Conservation (phyloP, 805 yeast genomes). For the Metschnikowia gruessii region DNA sequence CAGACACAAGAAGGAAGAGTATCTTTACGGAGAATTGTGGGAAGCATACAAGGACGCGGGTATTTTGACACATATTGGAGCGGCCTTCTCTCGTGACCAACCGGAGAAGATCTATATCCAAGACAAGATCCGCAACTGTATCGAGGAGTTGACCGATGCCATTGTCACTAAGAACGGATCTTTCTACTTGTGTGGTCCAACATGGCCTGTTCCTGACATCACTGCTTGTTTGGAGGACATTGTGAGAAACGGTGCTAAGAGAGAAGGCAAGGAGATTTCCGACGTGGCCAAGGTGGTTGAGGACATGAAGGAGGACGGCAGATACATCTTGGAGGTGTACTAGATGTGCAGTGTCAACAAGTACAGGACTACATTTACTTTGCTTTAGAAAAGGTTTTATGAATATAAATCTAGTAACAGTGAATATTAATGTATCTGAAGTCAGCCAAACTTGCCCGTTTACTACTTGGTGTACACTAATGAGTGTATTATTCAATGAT, state of each 20-base stretch:
- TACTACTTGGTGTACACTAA: too few relatives aligned
- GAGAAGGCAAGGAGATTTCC: conserved; percentile 56
- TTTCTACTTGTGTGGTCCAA: conserved; percentile 96
- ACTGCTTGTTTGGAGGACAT: conserved; percentile 86
- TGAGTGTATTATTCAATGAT: too few relatives aligned
- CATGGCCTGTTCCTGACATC: conserved; percentile 98
- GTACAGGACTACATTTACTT: too few relatives aligned
- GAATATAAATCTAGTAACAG: too few relatives aligned
- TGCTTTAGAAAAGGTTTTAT: too few relatives aligned
- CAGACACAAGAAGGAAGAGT: conserved; percentile 93
- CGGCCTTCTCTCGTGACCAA: conserved; percentile 98
- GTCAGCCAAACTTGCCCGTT: too few relatives aligned
- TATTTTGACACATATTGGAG: conserved; percentile 89
- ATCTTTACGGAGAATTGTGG: conserved; percentile 94
- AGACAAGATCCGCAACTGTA: conserved; percentile 80
- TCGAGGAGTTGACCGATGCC: conserved; percentile 72
- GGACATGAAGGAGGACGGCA: conserved; percentile 87
- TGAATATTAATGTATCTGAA: too few relatives aligned
- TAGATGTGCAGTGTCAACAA: too few relatives aligned
- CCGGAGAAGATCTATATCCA: conserved; percentile 92
- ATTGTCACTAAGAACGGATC: conserved; percentile 77
- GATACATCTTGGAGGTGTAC: conserved; percentile 92
- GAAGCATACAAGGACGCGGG: conserved; percentile 95
- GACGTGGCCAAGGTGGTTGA: conserved; percentile 82
- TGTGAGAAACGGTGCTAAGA: conserved; percentile 64